Conservation (phyloP, 805 yeast species). For the Komagataella pseudopastoris region DNA sequence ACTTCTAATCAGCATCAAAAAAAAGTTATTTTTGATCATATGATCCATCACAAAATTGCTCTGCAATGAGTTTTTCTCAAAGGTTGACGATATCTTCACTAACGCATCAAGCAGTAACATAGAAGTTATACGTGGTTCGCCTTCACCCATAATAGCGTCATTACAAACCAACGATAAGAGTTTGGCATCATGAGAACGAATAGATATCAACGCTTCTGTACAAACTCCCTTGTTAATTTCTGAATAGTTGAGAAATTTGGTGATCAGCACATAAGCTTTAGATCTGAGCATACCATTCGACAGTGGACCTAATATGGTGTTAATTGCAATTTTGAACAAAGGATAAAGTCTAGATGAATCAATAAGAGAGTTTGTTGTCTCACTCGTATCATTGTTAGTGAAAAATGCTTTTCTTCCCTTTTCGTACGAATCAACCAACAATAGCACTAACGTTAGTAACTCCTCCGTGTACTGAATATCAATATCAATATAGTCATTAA, state of each 20-base stretch:
- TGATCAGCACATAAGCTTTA: conserved; percentile 65
- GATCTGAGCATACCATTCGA: conserved; percentile 60
- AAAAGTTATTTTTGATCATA: conserved; percentile 50
- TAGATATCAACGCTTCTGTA: conserved; percentile 34
- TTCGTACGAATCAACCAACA: conserved; percentile 51
- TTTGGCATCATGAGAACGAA: conserved; percentile 45
- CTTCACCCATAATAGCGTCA: conserved; percentile 74
- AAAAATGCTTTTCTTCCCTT: conserved; percentile 2
- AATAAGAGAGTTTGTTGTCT: conserved; percentile 19
- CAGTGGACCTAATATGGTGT: conserved; percentile 59
- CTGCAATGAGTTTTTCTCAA: conserved; percentile 38
- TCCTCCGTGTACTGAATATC: conserved; percentile 63
- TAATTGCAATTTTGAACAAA: conserved; percentile 59
- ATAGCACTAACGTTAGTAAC: conserved; percentile 61
- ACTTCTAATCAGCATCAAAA: conserved; percentile 52
- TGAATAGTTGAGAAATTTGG: conserved; percentile 45
- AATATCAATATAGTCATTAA: conserved; percentile 57
- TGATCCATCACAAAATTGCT: conserved; percentile 45
- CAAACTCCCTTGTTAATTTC: conserved; percentile 25
- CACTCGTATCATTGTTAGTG: conserved; percentile 7
- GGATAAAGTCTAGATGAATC: conserved; percentile 44
- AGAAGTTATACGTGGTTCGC: conserved; percentile 62
- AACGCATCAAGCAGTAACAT: conserved; percentile 51
- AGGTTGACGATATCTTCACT: conserved; percentile 25
- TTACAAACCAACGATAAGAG: conserved; percentile 53